These are phyloP conservation scores for Arthrobotrys megalospora DNA, from an alignment of 2,329 filamentous ascomycete species.

Conservation along the genomic window DNA sequence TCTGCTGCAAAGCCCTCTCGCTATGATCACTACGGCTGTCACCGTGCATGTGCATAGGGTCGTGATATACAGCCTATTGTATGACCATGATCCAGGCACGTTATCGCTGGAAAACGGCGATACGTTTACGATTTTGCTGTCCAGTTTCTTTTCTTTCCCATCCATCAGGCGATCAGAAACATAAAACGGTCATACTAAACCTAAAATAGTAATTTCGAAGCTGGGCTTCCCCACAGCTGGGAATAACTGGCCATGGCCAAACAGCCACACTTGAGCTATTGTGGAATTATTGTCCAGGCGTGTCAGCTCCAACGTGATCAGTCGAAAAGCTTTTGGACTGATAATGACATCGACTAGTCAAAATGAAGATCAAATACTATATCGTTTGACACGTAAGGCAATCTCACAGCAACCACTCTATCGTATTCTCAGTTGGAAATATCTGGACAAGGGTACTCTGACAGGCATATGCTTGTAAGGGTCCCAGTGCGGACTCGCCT, in stretches of 20 bases:
- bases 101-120: constrained; percentile 35
- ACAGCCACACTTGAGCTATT: constrained; percentile 19
- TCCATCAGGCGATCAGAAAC: constrained; percentile 45
- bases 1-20: not conserved
- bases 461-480: constrained; percentile 47
- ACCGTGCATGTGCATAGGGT: constrained; percentile 37
- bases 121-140: constrained; percentile 23
- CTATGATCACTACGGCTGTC: constrained; percentile 38
- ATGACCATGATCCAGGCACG: constrained; percentile 9
- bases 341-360: constrained; percentile 26
- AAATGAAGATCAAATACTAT: constrained; percentile 29
- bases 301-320: constrained; percentile 10
- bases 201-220: constrained; percentile 26
- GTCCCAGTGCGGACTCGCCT: constrained; percentile 39
- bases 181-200: constrained; percentile 47
- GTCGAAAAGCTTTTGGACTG: constrained; percentile 13
- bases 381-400: constrained; percentile 15
- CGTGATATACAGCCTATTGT: constrained; percentile 4
- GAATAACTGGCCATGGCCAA: constrained; percentile 13
- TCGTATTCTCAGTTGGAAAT: constrained; percentile 23
- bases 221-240: constrained; percentile 15
- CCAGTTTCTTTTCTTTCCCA: constrained; percentile 40
- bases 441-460: constrained; percentile 24
- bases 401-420: constrained; percentile 22
- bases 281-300: constrained; percentile 15